Evolutionary conservation across 805 yeast species (phyloP).

Genomic region (Cyberlindnera amylophila): DNA sequence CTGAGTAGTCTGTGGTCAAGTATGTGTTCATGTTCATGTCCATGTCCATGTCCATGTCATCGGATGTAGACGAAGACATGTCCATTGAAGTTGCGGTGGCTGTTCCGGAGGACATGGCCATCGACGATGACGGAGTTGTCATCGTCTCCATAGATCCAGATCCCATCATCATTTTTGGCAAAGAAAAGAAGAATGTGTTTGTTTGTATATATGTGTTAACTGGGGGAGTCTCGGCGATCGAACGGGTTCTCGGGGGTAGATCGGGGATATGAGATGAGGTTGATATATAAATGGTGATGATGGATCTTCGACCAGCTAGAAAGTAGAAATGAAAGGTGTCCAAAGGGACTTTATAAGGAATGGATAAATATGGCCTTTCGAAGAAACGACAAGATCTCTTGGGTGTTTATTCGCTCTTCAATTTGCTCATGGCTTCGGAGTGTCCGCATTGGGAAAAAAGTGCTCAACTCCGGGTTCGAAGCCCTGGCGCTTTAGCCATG

Average conservation of each 20-base stretch:
- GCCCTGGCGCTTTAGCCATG: too few relatives aligned
- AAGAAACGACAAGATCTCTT: too few relatives aligned
- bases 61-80: conserved; percentile 11
- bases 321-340: not conserved
- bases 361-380: not conserved
- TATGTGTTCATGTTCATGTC: conserved; percentile 49
- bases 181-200: conserved; percentile 5
- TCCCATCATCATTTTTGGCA: conserved; percentile 28
- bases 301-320: too few relatives aligned
- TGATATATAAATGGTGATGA: too few relatives aligned
- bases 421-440: conserved; percentile 1
- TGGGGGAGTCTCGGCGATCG: too few relatives aligned
- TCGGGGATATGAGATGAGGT: too few relatives aligned
- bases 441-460: conserved; percentile 4
- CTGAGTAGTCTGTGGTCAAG: conserved; percentile 45
- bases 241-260: too few relatives aligned
- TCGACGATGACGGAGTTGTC: conserved; percentile 6
- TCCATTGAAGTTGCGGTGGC: conserved; percentile 7
- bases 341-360: not conserved
- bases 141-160: conserved; percentile 10
- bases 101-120: conserved; percentile 4
- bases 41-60: conserved; percentile 17
- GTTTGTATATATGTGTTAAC: not conserved
- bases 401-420: not conserved
- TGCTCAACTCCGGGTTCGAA: conserved; percentile 1